A percentile compares a stretch with the other conserved stretches of the same genome.
These are phyloP conservation scores for Syzygium jambos DNA, from an alignment of 345 rosid species.

Conservation along the genomic window DNA sequence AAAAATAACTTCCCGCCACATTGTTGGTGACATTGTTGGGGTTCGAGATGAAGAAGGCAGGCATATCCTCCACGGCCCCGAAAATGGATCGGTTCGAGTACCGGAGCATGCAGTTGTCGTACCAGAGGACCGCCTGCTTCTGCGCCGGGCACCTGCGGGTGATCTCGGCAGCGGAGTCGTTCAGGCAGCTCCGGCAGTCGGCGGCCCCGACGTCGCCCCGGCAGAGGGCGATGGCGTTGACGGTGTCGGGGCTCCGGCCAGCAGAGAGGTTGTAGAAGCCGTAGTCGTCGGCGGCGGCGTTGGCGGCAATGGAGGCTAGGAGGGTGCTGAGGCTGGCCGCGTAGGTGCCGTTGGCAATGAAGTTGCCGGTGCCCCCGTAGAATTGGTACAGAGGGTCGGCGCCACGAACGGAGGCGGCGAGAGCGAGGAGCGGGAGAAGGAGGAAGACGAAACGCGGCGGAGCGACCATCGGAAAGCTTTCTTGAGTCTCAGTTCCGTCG, in stretches of 20 bases:
- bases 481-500: not conserved
- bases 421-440: not conserved
- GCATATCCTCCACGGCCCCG: accelerated
- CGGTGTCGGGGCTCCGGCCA: not conserved
- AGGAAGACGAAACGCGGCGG: not conserved
- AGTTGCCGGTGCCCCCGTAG: not conserved
- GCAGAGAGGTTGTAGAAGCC: not conserved
- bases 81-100: not conserved
- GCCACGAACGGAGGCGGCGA: not conserved
- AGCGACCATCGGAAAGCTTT: not conserved
- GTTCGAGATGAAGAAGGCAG: accelerated
- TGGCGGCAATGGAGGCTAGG: not conserved
- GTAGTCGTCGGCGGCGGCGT: not conserved
- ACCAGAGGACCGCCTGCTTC: not conserved
- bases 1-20: not conserved
- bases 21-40: not conserved
- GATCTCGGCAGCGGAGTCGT: not conserved
- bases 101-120: not conserved
- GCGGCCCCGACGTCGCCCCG: not conserved
- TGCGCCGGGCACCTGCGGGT: not conserved
- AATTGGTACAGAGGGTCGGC: not conserved
- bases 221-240: not conserved
- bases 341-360: not conserved
- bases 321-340: not conserved
- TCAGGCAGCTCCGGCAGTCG: not conserved